Evolutionary conservation across 768 basidiomycete species (phyloP).

Genomic region (Amanita exitialis): DNA sequence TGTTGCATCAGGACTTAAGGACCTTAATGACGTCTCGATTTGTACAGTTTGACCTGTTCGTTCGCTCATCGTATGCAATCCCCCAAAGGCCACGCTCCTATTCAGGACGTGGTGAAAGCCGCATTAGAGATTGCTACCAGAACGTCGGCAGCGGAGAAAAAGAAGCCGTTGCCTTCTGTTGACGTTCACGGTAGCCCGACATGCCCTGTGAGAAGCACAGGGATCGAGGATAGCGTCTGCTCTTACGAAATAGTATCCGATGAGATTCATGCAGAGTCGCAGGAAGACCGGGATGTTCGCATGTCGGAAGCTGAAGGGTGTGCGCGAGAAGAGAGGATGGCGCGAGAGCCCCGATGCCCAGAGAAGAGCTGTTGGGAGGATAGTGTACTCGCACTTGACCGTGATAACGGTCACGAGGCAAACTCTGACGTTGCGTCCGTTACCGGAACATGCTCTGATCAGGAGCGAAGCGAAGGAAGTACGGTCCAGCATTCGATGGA

Average conservation of each 20-base stretch:
- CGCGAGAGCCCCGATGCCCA: conserved; percentile 18
- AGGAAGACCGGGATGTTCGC: background rate
- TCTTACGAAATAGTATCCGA: conserved; percentile 1
- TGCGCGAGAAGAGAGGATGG: conserved; percentile 23
- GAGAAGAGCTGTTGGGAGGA: conserved; percentile 19
- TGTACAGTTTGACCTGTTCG: conserved; percentile 46
- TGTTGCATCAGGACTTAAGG: background rate
- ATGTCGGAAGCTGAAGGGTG: conserved; percentile 9
- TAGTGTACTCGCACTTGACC: background rate
- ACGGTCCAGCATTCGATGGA: conserved; percentile 2
- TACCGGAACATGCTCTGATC: conserved; percentile 1
- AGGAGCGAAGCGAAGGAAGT: conserved; percentile 2
- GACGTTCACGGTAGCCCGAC: background rate
- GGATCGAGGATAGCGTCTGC: conserved; percentile 5
- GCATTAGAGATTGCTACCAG: conserved; percentile 21
- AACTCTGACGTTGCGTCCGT: conserved; percentile 4
- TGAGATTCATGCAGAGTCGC: background rate
- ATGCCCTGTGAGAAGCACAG: background rate
- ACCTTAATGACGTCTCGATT: background rate
- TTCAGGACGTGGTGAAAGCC: conserved; percentile 54
- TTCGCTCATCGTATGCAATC: conserved; percentile 84
- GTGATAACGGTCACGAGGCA: background rate
- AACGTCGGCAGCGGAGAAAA: background rate
- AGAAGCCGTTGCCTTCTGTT: conserved; percentile 1
- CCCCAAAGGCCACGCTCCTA: conserved; percentile 64